Conservation (phyloP, 495 filamentous ascomycete species). For the Talaromyces nanjingensis region DNA sequence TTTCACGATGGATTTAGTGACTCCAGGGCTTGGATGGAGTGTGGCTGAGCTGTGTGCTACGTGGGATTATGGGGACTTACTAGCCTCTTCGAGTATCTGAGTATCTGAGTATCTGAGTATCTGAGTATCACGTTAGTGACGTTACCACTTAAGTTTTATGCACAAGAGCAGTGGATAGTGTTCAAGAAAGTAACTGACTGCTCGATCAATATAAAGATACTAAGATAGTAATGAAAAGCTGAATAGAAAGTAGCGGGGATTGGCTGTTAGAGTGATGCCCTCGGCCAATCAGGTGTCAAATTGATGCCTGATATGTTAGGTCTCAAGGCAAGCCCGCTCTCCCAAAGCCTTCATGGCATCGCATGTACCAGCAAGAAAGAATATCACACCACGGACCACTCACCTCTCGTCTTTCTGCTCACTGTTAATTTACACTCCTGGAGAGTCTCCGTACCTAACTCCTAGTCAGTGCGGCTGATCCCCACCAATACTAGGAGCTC, state of each 20-base stretch:
- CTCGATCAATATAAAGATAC: not conserved
- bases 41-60: not conserved
- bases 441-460: not conserved
- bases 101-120: too few species aligned
- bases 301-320: not conserved
- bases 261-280: not conserved
- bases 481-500: not conserved
- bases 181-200: not conserved
- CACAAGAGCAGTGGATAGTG: not conserved
- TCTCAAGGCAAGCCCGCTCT: not conserved
- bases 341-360: not conserved
- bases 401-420: not conserved
- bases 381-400: not conserved
- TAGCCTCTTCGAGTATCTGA: not conserved
- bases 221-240: not conserved
- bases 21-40: not conserved
- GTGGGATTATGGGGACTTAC: not conserved
- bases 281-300: not conserved
- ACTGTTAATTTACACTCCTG: not conserved
- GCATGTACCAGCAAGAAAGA: too few species aligned
- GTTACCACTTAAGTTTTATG: not conserved
- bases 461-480: not conserved
- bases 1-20: not conserved
- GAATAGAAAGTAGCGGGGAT: not conserved
- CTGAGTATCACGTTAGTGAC: too few species aligned